Evolutionary conservation across 2,329 filamentous ascomycete genomes (phyloP).

Genomic region (Ophiocordyceps camponoti-saundersi): DNA sequence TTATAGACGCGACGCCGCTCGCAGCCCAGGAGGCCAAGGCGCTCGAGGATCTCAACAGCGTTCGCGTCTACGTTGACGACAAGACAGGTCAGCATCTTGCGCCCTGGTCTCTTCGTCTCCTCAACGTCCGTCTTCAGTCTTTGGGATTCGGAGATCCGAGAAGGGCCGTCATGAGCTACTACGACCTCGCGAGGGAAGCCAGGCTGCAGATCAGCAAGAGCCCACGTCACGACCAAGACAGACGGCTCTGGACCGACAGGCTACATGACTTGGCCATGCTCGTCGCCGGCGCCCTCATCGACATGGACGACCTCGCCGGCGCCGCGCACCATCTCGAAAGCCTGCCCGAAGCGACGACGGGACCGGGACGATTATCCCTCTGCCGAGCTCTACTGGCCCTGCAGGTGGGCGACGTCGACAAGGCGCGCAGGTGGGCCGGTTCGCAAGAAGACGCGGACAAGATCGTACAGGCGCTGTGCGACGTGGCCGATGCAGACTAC

Average conservation of each 20-base stretch:
- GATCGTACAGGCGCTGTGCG: constrained; percentile 50
- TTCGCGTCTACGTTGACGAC: constrained; percentile 37
- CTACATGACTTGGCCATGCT: constrained; percentile 59
- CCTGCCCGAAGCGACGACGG: constrained; percentile 21
- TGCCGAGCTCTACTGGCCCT: constrained; percentile 55
- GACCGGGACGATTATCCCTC: constrained; percentile 23
- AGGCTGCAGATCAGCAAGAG: constrained; percentile 37
- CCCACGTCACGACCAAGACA: constrained; percentile 29
- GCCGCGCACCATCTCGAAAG: constrained; percentile 56
- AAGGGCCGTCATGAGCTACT: constrained; percentile 75
- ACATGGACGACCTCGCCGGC: constrained; percentile 76
- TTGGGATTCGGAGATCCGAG: constrained; percentile 74
- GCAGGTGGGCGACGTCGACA: constrained; percentile 58
- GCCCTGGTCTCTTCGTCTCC: constrained; percentile 73
- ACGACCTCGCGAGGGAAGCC: constrained; percentile 71
- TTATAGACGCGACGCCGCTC: constrained; percentile 55
- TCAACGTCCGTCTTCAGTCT: constrained; percentile 70
- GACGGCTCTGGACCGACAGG: constrained; percentile 52
- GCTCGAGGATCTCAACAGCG: constrained; percentile 42
- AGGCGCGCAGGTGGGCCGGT: constrained; percentile 40
- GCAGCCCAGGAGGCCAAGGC: constrained; percentile 51
- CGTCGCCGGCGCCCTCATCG: constrained; percentile 50
- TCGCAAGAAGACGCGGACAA: constrained; percentile 16
- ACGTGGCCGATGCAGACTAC: constrained; percentile 66
- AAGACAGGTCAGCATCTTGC: constrained; percentile 45